Evolutionary conservation across 768 basidiomycete species (phyloP).

Genomic region (Cubamyces lactineus): DNA sequence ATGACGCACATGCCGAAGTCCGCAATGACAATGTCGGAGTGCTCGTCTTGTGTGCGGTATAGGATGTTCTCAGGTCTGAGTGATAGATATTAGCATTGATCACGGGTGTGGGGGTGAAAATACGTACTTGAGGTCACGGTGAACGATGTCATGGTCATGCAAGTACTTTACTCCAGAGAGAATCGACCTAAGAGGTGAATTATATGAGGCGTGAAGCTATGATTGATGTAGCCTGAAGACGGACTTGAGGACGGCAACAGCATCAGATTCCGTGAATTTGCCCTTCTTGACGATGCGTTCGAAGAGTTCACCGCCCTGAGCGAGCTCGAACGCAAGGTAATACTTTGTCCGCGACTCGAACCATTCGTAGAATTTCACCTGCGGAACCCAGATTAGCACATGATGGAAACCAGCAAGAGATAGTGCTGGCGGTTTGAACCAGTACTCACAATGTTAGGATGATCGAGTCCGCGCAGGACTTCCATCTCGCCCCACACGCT

Average conservation of each 20-base stretch:
- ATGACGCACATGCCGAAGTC: conserved; percentile 91
- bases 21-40: conserved; percentile 91
- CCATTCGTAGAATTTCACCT: conserved; percentile 97
- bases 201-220: not conserved
- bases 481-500: conserved; percentile 95
- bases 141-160: conserved; percentile 91
- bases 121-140: conserved; percentile 88
- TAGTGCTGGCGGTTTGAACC: too few relatives aligned
- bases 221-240: conserved; percentile 30
- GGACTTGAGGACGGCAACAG: conserved; percentile 73
- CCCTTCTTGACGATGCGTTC: conserved; percentile 83
- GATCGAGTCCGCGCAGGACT: conserved; percentile 85
- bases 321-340: conserved; percentile 95
- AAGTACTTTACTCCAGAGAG: conserved; percentile 88
- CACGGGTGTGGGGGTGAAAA: not conserved
- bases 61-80: conserved; percentile 93
- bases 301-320: conserved; percentile 93
- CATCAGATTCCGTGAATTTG: conserved; percentile 93
- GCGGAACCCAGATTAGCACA: not conserved
- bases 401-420: too few relatives aligned
- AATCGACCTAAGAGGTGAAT: conserved; percentile 57
- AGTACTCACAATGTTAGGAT: conserved; percentile 82
- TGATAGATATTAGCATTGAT: not conserved
- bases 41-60: conserved; percentile 73
- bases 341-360: conserved; percentile 95